Base-by-base conservation (phyloP, 2,329 filamentous ascomycete genomes). In the Fusarium clavum region DNA sequence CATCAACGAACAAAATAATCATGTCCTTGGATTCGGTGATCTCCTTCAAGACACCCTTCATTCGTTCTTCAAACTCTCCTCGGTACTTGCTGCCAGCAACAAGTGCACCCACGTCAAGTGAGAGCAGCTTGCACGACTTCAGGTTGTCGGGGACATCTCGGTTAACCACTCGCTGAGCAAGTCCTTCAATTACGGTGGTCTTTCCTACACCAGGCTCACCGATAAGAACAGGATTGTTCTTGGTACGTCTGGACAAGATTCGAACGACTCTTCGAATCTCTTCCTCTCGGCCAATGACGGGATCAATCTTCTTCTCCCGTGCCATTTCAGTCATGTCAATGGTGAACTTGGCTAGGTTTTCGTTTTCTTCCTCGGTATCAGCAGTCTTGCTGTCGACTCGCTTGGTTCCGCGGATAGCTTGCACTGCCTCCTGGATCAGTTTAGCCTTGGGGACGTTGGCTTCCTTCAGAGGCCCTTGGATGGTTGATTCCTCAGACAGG, bases 41-140 rank as follows among this genome's bases (percentile, higher is more conserved):
- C 83, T 99, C 96, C 81, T 98, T 99, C 75, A 99, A 82, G 8
- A 99, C 96, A 58, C 95, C 94, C 87, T 99, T 99, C 94, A 99
- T 98, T 74, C 96, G 90, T 85, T 99, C 96, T 80, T 99, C 96
- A 64, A 99, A 99, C 80, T 99, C 96, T 83, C 96, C 96, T 52
- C 96, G 91, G 84, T 97, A 99, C 83, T 99, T 99, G 88, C 94
- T 98, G 73, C 96, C 96, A 62, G 96, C 96, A 69, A 99, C 95
- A 61, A 99, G 86, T 25, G 95, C 92, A 75, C 96, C 96, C 49
- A 99, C 95, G 77, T 99, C 96, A 47, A 99, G 90, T 6, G 96
- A 98, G 60, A 99, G 90, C 64, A 99, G 86, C 80, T 92, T 96
- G 87, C 96, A 99, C 64, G 93, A 91, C 55, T 96, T 94, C 57